Evolutionary conservation across 208 protist genomes (phyloP).

Genomic region (Leishmania aethiopica): DNA sequence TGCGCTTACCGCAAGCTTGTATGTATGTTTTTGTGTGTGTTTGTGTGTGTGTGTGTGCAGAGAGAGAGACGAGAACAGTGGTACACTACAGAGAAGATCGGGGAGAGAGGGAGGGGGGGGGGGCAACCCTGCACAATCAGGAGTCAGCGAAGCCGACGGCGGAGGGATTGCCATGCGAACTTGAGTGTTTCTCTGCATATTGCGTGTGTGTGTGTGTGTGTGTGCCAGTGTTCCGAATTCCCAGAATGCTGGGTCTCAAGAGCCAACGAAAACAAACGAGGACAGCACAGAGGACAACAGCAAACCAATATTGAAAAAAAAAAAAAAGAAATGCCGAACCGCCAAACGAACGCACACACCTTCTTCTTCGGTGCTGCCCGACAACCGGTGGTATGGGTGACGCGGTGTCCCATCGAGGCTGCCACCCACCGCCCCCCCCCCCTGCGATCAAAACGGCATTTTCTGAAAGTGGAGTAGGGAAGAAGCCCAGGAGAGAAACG

Average conservation of each 20-base stretch:
- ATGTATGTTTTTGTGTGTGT: conserved; percentile 10
- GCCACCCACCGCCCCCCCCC: no score
- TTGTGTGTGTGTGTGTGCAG: conserved; percentile 2
- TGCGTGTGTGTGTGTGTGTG: no score
- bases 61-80: neutral
- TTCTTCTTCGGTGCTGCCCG: neutral
- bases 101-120: neutral
- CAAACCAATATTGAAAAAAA: neutral
- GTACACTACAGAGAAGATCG: neutral
- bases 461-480: no score
- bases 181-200: no score
- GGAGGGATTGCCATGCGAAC: neutral
- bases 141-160: neutral
- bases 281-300: neutral
- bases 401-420: neutral
- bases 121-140: neutral
- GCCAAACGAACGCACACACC: neutral
- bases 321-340: neutral
- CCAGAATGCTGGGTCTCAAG: no score
- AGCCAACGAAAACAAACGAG: neutral
- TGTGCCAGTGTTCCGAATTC: no score
- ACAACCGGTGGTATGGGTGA: neutral
- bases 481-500: no score
- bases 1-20: neutral
- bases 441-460: no score